Base-by-base conservation (phyloP, 177 flowering plant species). In the Vitis hybrid region DNA sequence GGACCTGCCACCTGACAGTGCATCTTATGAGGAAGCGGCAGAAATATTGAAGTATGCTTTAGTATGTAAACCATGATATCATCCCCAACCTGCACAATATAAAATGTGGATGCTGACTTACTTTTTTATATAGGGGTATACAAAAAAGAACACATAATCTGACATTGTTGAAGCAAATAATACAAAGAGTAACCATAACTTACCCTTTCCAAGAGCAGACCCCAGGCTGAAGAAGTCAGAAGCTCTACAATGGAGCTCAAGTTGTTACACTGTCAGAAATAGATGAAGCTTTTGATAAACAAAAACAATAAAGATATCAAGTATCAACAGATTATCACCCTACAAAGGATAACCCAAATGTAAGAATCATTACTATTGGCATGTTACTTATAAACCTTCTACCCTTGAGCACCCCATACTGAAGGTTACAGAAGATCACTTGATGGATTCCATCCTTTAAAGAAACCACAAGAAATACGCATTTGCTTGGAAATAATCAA, bases 1-100 rank as follows among this genome's bases (percentile, higher is more conserved):
- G 71, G 71, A 45, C 97, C 97, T 2, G 91, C 67, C 60, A 89
- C 89, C 74, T 91, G 97, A 66, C 78, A 82, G 74, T 82, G 79
- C 45, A 75, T 81, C 66, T 61, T 75, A 10, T 30, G 79, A 51
- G 77, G 62, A 64, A 80, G 77, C 8, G 90, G 89, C 82, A 92
- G 69, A 81, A 92, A 92, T 74, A 91, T 85, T 45, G 86, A 86
- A 67, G 87, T 70, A 71, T 80, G 52, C 79, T 71, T 82, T 9
- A 92, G 75, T 65, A 92, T 75, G 76, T 89, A 90, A 64, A 72
- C 69, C 92, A 92, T 88, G 57, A 81, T 1, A 48, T 65, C 77
- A 77, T 88, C 94, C 65, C 94, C 94, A 73, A 89, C 87, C 97
- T 92, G 87, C 74, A 78, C 12, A 52, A 50, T 32, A 23, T 17